Conservation (phyloP, 495 filamentous ascomycete genomes). For the Astrocystis sublimbata region DNA sequence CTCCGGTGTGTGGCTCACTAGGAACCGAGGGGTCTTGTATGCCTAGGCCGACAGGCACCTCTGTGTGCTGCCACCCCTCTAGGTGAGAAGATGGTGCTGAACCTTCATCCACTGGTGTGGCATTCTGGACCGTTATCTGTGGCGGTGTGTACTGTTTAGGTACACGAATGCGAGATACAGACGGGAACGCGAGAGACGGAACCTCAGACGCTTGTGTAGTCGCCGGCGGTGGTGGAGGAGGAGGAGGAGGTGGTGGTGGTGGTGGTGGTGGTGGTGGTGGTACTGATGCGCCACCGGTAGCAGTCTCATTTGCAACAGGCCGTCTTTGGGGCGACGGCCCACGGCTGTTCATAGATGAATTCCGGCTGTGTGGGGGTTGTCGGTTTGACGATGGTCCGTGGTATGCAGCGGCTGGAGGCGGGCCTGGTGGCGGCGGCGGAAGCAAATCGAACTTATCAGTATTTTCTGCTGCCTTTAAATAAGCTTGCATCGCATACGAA, state of each 20-base stretch:
- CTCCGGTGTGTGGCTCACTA: background rate
- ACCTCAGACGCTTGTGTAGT: conserved; percentile 21
- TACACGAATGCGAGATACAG: conserved; percentile 22
- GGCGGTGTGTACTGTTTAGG: conserved; percentile 30
- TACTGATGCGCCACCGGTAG: background rate
- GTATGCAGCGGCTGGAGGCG: conserved; percentile 7
- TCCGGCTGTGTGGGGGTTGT: conserved; percentile 10
- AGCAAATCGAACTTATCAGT: conserved; percentile 1
- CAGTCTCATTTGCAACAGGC: background rate
- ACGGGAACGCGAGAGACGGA: conserved; percentile 26
- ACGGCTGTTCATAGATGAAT: conserved; percentile 11
- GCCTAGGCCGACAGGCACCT: background rate
- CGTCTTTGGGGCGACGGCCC: conserved; percentile 13
- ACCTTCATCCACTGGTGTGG: conserved; percentile 15
- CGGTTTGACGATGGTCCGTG: conserved; percentile 1
- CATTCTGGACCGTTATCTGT: conserved; percentile 22
- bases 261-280: conserved; percentile 16
- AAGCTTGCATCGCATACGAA: conserved; percentile 26
- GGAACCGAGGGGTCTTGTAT: background rate
- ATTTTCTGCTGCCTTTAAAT: conserved; percentile 27
- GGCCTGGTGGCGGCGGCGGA: conserved; percentile 20
- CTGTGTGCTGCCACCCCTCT: background rate
- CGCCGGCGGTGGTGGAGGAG: conserved; percentile 20
- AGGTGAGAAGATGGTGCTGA: background rate
- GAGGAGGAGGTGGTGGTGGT: conserved; percentile 16